phyloP scores from a whole-genome alignment of 1,139 yeast genomes.

The Citeromyces siamensis region DNA sequence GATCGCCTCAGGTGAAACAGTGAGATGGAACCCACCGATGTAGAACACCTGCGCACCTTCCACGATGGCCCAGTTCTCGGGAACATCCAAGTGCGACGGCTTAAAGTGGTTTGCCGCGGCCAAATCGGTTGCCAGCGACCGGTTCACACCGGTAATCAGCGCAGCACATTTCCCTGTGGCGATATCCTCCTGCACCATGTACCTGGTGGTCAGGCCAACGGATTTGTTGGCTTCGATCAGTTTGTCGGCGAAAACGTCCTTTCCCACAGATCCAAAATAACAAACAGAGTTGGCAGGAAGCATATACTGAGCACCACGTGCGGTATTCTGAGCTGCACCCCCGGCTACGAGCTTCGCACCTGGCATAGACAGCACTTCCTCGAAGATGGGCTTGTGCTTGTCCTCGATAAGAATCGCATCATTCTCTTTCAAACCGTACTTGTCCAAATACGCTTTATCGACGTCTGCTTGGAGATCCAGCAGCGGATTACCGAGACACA shows the following conservation, averaged over 20 bases:
- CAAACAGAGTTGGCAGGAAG: constrained; percentile 75
- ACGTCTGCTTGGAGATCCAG: constrained; percentile 84
- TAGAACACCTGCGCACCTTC: constrained; percentile 74
- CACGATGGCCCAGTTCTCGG: constrained; percentile 85
- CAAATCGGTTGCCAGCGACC: constrained; percentile 91
- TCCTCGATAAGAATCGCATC: constrained; percentile 93
- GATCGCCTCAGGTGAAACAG: constrained; percentile 95
- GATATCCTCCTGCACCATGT: constrained; percentile 62
- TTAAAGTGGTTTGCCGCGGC: constrained; percentile 98
- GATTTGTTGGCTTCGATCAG: constrained; percentile 70
- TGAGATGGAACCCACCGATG: constrained; percentile 97
- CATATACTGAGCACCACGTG: constrained; percentile 95
- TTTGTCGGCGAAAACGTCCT: constrained; percentile 77
- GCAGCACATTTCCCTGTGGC: constrained; percentile 99
- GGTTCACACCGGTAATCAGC: constrained; percentile 65
- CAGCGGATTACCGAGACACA: constrained; percentile 67
- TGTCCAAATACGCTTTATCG: constrained; percentile 51
- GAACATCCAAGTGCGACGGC: constrained; percentile 73
- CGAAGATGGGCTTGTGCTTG: constrained; percentile 76
- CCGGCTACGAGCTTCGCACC: constrained; percentile 80
- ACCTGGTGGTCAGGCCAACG: constrained; percentile 82
- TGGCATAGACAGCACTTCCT: constrained; percentile 53
- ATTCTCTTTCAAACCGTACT: constrained; percentile 78
- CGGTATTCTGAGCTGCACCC: constrained; percentile 99
- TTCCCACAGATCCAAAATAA: constrained; percentile 94